Percentiles rank a stretch among this genome's conserved stretches.
Conservation (phyloP, 1,139 yeast genomes). For the Sugiyamaella neomexicana region DNA sequence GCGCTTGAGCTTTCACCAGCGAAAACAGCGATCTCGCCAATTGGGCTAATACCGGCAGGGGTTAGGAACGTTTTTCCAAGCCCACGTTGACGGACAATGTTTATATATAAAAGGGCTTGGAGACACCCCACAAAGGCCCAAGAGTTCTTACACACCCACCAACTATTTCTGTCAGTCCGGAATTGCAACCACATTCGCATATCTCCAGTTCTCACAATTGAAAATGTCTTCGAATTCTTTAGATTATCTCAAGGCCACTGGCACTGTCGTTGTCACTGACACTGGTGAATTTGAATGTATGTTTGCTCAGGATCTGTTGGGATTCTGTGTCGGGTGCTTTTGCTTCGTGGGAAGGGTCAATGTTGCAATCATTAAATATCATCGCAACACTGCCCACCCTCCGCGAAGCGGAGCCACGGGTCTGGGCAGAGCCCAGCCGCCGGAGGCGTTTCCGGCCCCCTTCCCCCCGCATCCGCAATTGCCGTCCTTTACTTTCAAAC, state of each 20-base stretch:
- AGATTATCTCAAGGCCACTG: slow-evolving; percentile 91
- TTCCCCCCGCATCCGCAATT: too few relatives aligned
- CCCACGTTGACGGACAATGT: background rate
- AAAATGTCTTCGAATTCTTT: slow-evolving; percentile 65
- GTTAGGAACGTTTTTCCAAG: background rate
- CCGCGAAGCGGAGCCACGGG: too few relatives aligned
- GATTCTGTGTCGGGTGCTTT: too few relatives aligned
- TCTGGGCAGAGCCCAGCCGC: background rate
- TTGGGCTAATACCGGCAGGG: background rate
- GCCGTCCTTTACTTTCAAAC: background rate
- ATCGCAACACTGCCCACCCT: too few relatives aligned
- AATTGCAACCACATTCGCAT: too few relatives aligned
- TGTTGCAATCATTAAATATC: too few relatives aligned
- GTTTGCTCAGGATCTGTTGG: background rate
- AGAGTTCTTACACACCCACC: background rate
- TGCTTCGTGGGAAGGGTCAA: too few relatives aligned
- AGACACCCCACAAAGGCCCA: slow-evolving; percentile 12
- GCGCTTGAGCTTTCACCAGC: too few relatives aligned
- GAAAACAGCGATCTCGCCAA: too few relatives aligned
- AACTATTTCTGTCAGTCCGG: too few relatives aligned
- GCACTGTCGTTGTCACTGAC: slow-evolving; percentile 96
- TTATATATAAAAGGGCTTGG: slow-evolving; percentile 12
- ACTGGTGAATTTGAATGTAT: slow-evolving; percentile 94
- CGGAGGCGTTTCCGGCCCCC: background rate
- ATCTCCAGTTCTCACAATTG: background rate